Conservation (phyloP, 1,284 basidiomycete species). For the Meira miltonrushii region DNA sequence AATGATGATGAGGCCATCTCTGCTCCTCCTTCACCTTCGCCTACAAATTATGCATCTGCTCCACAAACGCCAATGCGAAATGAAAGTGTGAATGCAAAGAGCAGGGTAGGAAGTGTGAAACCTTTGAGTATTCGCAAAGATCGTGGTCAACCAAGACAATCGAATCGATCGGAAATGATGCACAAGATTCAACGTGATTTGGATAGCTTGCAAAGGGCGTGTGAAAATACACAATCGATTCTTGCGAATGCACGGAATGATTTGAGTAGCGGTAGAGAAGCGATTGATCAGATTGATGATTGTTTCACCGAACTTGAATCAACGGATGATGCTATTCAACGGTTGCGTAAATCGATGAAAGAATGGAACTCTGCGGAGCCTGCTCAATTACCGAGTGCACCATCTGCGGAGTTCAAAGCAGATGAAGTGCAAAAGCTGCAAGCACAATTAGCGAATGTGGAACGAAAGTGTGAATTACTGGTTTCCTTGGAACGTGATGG, state of each 20-base stretch:
- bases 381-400: not conserved
- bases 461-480: constrained; percentile 37
- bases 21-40: not conserved
- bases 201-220: not conserved
- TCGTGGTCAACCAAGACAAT: constrained; percentile 1
- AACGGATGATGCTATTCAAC: not conserved
- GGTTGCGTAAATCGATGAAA: not conserved
- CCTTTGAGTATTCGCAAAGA: constrained; percentile 8
- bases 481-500: constrained; percentile 44
- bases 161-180: not conserved
- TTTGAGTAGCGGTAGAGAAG: not conserved
- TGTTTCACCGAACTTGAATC: not conserved
- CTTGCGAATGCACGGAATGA: not conserved
- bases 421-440: not conserved
- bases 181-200: constrained; percentile 1
- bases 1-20: not conserved
- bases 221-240: too few relatives aligned
- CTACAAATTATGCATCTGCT: not conserved
- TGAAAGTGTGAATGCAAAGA: not conserved
- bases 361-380: not conserved
- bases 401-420: not conserved
- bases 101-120: not conserved
- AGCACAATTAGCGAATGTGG: constrained; percentile 27
- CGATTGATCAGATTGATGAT: not conserved
- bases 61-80: not conserved